Base-by-base conservation (phyloP, 2,329 filamentous ascomycete species). In the Ophiostoma perfectum region DNA sequence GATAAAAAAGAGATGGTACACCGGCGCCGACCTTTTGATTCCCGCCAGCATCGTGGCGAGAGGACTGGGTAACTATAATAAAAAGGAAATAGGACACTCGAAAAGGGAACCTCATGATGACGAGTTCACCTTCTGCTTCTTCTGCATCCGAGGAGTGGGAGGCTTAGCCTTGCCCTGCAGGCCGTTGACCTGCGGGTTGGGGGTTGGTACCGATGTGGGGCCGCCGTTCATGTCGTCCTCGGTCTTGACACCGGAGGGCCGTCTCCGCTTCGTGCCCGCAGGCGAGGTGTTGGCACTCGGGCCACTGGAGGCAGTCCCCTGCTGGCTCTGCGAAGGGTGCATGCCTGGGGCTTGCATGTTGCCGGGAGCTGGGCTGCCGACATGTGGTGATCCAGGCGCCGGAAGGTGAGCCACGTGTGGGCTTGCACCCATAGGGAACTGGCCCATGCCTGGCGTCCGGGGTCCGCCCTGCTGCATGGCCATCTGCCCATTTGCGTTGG, bases 281-380 rank as follows among this genome's bases (percentile, higher is more conserved):
- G 86, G 86, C 44, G 85, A 88, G 5, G 88, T 90, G 77, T 89
- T 90, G 68, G 87, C 86, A 74, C 86, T 89, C 6, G 86, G 86
- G 1, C 86, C 87, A 75, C 85, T 87, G 9, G 87, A 89, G 75
- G 80, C 86, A 44, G 87, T 88, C 52, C 87, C 88, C 75, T 90
- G 88, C 75, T 89, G 87, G 75, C 87, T 89, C 71, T 86, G 85
- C 75, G 90, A 87, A 70, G 87, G 79, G 75, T 87, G 85, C 87
- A 90, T 90, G 71, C 81, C 81, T 36, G 87, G 87, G 66, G 86
- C 85, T 75, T 87, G 85, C 82, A 88, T 87, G 66, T 84, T 81
- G 16, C 84, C 86, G 14, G 84, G 83, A 18, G 85, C 86, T 8
- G 88, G 88, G 75, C 86, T 88, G 67, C 85, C 83, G 0, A 84